phyloP scores from a whole-genome alignment of 2,329 filamentous ascomycete species.

The Pseudogymnoascus sp. region DNA sequence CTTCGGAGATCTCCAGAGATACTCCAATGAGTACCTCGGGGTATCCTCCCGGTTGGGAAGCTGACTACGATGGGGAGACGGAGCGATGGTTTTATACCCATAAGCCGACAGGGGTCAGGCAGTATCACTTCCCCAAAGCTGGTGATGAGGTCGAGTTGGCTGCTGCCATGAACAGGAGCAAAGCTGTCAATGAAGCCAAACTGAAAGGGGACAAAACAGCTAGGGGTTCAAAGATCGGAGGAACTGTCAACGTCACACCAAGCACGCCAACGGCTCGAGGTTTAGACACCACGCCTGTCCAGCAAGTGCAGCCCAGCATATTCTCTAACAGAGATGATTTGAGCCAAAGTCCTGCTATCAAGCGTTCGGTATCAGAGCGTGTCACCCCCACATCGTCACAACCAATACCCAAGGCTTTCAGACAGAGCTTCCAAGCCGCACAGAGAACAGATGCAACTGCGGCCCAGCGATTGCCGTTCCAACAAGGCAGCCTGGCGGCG shows the following conservation, averaged over 20 bases:
- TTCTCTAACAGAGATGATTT: not conserved
- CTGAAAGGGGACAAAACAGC: not conserved
- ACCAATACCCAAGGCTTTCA: not conserved
- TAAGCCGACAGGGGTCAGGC: slow-evolving; percentile 13
- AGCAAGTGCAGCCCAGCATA: not conserved
- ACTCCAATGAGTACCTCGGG: slow-evolving; percentile 1
- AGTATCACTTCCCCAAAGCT: slow-evolving; percentile 14
- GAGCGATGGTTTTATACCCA: slow-evolving; percentile 15
- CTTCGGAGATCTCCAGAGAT: not conserved
- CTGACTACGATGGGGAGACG: slow-evolving; percentile 14
- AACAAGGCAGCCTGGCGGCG: not conserved
- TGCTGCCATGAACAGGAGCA: not conserved
- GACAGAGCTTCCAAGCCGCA: not conserved
- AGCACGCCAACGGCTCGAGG: not conserved
- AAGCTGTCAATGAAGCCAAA: not conserved
- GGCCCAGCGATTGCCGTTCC: not conserved
- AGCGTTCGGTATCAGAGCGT: not conserved
- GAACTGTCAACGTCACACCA: not conserved
- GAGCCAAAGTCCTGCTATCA: not conserved
- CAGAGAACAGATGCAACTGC: not conserved
- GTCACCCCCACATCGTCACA: not conserved
- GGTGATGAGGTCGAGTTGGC: slow-evolving; percentile 12
- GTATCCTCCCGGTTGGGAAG: slow-evolving; percentile 13
- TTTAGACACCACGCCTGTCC: not conserved
- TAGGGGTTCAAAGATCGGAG: not conserved